These are phyloP conservation scores for Saprolegnia parasitica DNA, from an alignment of 352 stramenopile species.

Conservation along the genomic window DNA sequence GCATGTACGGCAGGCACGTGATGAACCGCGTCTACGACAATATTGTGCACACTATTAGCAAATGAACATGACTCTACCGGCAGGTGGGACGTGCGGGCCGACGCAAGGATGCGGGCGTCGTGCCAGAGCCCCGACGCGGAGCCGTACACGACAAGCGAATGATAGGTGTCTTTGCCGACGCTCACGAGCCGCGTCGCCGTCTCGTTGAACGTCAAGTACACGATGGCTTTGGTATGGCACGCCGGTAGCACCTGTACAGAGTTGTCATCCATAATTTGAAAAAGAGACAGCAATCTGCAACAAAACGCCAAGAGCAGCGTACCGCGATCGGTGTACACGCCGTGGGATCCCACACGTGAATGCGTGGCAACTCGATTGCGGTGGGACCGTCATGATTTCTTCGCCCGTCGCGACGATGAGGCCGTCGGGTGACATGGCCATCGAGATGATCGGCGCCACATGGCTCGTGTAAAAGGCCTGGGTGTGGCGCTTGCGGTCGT, in stretches of 20 bases:
- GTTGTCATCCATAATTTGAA: background rate
- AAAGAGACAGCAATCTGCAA: background rate
- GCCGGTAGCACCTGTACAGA: constrained; percentile 38
- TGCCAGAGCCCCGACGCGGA: constrained; percentile 58
- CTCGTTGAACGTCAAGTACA: constrained; percentile 53
- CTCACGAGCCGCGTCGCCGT: constrained; percentile 47
- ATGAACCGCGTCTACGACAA: constrained; percentile 32
- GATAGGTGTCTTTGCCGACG: constrained; percentile 67
- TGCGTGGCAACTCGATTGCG: constrained; percentile 48
- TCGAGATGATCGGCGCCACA: constrained; percentile 49
- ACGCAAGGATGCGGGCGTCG: constrained; percentile 53
- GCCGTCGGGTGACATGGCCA: constrained; percentile 45
- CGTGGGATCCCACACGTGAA: constrained; percentile 72
- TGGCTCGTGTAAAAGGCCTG: constrained; percentile 67
- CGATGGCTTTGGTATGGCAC: constrained; percentile 66
- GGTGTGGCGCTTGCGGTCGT: constrained; percentile 62
- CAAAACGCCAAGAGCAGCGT: background rate
- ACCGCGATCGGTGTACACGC: constrained; percentile 43
- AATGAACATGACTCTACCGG: too few species aligned
- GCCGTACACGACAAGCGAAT: constrained; percentile 64
- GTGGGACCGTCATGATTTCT: constrained; percentile 60
- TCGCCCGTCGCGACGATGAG: constrained; percentile 64
- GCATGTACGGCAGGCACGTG: constrained; percentile 26
- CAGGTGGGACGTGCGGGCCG: constrained; percentile 43
- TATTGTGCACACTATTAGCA: constrained; percentile 42